Evolutionary conservation across 805 yeast species (phyloP), one percentile per base, ranked within the genome.

Genomic region (Diddensiella caesifluorescens): DNA sequence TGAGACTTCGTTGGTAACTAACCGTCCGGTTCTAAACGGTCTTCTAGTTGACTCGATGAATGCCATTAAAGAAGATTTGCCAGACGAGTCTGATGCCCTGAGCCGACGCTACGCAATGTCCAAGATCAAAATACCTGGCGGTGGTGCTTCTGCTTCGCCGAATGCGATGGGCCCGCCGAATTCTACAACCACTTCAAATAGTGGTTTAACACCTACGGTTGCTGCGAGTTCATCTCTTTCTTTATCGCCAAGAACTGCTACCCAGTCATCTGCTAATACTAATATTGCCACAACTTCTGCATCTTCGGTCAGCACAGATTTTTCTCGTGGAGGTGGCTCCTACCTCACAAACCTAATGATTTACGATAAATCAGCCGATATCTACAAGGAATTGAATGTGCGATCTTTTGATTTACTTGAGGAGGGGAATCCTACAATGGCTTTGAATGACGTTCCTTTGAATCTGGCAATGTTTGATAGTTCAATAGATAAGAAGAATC

Each of bases 341-440:
- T 50, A 44, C 39, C 48, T 55, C 32, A 39, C 39, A 3, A 54
- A 59, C 38, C 49, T 65, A 21, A 50, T 53, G 35, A 38, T 67
- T 1, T 55, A 47, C 37, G 58, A 62, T 23, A 56, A 50, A 41
- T 42, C 55, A 3, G 46, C 50, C 6, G 55, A 56, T 37, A 44
- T 51, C 25, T 65, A 64, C 47, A 47, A 57, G 9, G 70, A 66
- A 23, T 64, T 74, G 43, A 62, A 55, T 19, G 52, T 70, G 35
- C 68, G 73, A 45, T 64, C 77, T 9, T 77, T 77, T 57, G 85
- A 79, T 49, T 53, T 77, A 49, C 65, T 79, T 34, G 83, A 78
- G 51, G 83, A 79, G 41, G 63, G 79, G 1, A 72, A 65, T 47
- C 73, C 78, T 0, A 51, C 61, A 4, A 61, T 66, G 44, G 64